Conservation (phyloP, 805 yeast species). For the Brettanomyces nanus region DNA sequence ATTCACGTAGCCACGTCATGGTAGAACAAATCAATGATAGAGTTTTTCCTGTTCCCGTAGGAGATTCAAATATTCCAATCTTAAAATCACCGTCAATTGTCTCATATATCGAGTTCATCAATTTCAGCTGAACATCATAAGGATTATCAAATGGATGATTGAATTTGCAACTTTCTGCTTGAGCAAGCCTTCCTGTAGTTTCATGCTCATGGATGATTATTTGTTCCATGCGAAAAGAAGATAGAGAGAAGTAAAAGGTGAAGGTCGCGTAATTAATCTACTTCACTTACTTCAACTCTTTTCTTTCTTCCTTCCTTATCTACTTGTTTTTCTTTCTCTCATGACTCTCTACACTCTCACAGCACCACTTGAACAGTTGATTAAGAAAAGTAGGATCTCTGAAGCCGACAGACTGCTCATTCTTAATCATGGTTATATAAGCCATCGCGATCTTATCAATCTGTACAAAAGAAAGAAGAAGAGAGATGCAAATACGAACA, state of each 20-base stretch:
- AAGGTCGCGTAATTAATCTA: no score
- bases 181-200: neutral
- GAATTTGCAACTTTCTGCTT: constrained; percentile 22
- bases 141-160: constrained; percentile 73
- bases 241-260: no score
- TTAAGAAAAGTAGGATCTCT: constrained; percentile 2
- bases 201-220: constrained; percentile 1
- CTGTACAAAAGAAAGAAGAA: constrained; percentile 5
- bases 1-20: constrained; percentile 60
- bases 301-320: neutral
- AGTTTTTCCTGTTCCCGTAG: constrained; percentile 94
- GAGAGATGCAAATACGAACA: neutral
- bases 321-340: neutral
- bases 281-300: no score
- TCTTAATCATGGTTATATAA: constrained; percentile 12
- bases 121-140: constrained; percentile 64
- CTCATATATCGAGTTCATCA: constrained; percentile 70
- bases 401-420: constrained; percentile 6
- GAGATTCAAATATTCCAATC: constrained; percentile 81
- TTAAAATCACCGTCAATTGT: constrained; percentile 46
- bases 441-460: constrained; percentile 14
- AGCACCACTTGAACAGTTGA: constrained; percentile 1
- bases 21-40: constrained; percentile 78
- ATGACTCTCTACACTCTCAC: constrained; percentile 6
- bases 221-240: neutral